Conservation (phyloP, 1,284 basidiomycete genomes). For the Bondarzewia mesenterica region DNA sequence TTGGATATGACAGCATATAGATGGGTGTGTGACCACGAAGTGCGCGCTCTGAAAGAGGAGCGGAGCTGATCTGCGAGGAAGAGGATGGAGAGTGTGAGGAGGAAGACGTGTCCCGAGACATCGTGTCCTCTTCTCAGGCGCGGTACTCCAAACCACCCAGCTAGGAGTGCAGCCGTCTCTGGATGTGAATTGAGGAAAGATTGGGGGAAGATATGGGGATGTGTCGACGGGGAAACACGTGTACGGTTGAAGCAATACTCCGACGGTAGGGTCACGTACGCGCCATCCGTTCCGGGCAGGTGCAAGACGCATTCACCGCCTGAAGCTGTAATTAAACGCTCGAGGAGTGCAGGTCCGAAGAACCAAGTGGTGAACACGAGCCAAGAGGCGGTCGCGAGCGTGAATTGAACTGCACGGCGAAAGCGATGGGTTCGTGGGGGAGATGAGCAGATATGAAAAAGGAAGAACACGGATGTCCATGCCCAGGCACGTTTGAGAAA, state of each 20-base stretch:
- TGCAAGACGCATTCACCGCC: conserved; percentile 78
- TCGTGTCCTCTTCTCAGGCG: conserved; percentile 80
- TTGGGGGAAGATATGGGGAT: conserved; percentile 57
- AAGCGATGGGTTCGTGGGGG: conserved; percentile 33
- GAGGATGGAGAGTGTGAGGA: conserved; percentile 78
- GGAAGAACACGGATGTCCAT: conserved; percentile 75
- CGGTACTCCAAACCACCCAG: conserved; percentile 39
- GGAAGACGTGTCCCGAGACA: conserved; percentile 90
- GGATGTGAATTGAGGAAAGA: conserved; percentile 23
- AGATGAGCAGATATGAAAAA: conserved; percentile 49
- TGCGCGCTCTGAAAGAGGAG: conserved; percentile 29
- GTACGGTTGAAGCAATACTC: conserved; percentile 51
- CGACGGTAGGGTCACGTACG: conserved; percentile 42
- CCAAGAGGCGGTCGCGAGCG: conserved; percentile 66
- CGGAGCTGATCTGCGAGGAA: conserved; percentile 75
- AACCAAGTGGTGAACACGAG: conserved; percentile 81
- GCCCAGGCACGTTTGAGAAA: conserved; percentile 92
- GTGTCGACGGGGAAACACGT: conserved; percentile 47
- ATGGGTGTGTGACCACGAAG: conserved; percentile 1
- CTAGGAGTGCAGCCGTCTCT: conserved; percentile 22
- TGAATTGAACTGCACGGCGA: conserved; percentile 47
- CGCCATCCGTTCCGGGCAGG: conserved; percentile 42
- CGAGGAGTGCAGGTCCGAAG: conserved; percentile 81
- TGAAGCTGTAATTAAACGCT: conserved; percentile 65
- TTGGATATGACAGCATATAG: conserved; percentile 35